Percentiles rank a stretch among this genome's conserved stretches.
Conservation (phyloP, 2,329 filamentous ascomycete genomes). For the Geosmithia morbida region DNA sequence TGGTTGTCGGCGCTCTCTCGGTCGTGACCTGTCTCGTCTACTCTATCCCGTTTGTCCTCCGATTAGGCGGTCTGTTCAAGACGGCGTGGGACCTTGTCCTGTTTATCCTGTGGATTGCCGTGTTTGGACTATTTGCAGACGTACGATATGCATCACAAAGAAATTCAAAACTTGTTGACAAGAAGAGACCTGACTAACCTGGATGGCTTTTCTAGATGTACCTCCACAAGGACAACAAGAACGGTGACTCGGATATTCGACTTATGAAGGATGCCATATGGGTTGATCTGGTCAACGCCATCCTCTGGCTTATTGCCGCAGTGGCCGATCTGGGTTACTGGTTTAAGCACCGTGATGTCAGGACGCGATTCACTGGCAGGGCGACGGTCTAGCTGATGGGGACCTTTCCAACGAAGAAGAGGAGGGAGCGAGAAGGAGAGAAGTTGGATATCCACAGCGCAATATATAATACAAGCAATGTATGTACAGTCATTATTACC, state of each 20-base stretch:
- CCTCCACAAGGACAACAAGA: conserved; percentile 50
- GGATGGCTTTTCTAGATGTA: conserved; percentile 37
- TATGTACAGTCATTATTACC: too few species aligned
- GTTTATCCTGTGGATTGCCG: conserved; percentile 63
- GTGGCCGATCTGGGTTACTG: conserved; percentile 42
- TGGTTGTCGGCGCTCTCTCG: conserved; percentile 51
- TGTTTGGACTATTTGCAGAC: conserved; percentile 74
- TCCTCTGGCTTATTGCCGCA: conserved; percentile 60
- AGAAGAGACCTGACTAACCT: too few species aligned
- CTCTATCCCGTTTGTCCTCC: conserved; percentile 45
- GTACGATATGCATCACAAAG: too few species aligned
- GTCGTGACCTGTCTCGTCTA: conserved; percentile 52
- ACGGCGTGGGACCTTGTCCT: conserved; percentile 60
- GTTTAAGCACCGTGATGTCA: conserved; percentile 36
- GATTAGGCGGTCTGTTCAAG: conserved; percentile 28
- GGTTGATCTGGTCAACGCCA: conserved; percentile 60
- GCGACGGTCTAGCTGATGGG: conserved; percentile 26
- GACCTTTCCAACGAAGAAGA: conserved; percentile 3
- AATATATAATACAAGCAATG: too few species aligned
- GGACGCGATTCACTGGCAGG: conserved; percentile 43
- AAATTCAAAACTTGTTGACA: too few species aligned
- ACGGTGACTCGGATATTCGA: conserved; percentile 43
- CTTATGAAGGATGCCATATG: conserved; percentile 82
- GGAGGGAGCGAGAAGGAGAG: conserved; percentile 1
- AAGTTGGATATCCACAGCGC: background rate